These are phyloP conservation scores for Suhomyces yuchorum DNA, from an alignment of 1,139 yeast genomes.

Conservation along the genomic window DNA sequence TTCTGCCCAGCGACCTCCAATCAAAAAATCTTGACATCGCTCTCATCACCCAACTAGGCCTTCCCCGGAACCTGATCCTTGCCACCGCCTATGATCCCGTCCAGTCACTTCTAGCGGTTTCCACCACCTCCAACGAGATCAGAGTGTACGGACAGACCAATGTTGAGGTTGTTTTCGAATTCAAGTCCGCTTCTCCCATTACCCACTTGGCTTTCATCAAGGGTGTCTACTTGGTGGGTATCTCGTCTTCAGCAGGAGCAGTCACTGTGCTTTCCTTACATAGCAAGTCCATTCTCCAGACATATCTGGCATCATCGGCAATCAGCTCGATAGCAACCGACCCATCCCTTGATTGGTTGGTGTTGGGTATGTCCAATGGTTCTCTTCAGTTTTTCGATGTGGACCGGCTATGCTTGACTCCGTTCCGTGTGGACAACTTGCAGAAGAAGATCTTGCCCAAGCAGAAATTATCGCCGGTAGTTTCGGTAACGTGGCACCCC, in stretches of 20 bases:
- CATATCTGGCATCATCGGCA: constrained; percentile 60
- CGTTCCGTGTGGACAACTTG: constrained; percentile 68
- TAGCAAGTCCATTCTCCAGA: constrained; percentile 58
- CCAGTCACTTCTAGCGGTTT: constrained; percentile 81
- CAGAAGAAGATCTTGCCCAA: constrained; percentile 60
- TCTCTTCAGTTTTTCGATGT: constrained; percentile 75
- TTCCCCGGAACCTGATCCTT: constrained; percentile 47
- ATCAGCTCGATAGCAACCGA: constrained; percentile 74
- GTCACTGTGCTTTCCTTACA: constrained; percentile 72
- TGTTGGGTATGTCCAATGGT: constrained; percentile 81
- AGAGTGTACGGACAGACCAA: constrained; percentile 83
- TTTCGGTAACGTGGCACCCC: constrained; percentile 78
- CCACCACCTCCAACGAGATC: constrained; percentile 69
- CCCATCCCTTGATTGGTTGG: constrained; percentile 85
- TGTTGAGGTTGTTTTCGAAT: constrained; percentile 70
- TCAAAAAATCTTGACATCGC: constrained; percentile 40
- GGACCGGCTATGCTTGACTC: constrained; percentile 70
- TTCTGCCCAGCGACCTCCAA: constrained; percentile 43
- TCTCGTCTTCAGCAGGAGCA: constrained; percentile 52
- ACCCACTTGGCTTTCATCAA: constrained; percentile 65
- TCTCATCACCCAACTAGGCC: constrained; percentile 40
- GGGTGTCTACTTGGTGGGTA: constrained; percentile 76
- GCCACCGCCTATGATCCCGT: constrained; percentile 84
- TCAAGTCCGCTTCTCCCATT: constrained; percentile 54
- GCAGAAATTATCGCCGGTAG: constrained; percentile 59